Base-by-base conservation (phyloP, 495 filamentous ascomycete species). In the Aspergillus coremiiformis region DNA sequence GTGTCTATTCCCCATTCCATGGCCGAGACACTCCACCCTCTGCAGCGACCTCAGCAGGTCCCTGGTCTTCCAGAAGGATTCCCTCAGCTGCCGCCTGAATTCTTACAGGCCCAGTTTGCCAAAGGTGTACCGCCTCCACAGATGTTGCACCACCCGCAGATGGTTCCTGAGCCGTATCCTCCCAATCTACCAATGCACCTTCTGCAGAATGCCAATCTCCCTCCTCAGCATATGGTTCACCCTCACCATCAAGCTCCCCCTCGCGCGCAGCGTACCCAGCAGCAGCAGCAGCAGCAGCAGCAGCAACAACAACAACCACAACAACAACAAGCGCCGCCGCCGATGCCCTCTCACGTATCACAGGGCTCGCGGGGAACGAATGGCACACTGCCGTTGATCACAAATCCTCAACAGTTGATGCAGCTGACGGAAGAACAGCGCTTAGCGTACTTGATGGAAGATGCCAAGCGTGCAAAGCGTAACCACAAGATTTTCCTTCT, bases 401-500 rank as follows among this genome's bases (percentile, higher is more conserved):
- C 78, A 55, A 83, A 79, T 67, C 85, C 77, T 20, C 78, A 87
- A 46, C 91, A 95, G 59, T 76, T 92, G 21, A 73, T 86, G 50
- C 74, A 87, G 30, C 73, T 95, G 45, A 81, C 84, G n/a, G 85
- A 91, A 53, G 85, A 89, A 39, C 78, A 85, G 44, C 89, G 90
- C 53, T 76, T 83, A 14, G 79, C 83, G 12, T 95, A 87, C 63
- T 66, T 95, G 51, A 80, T 86, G 53, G 93, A 95, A 58, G 93
- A 97, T 64, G 90, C 92, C 9, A 95, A 90, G 69, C 82, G 94
- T 42, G 88, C 94, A 3, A 99, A 99, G 71, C 83, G 93, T 26
- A 97, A 97, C 63, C 92, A 97, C 74, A 99, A 99, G 73, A 99
- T 99, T 48, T 89, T 87, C 60, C 78, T 93, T 21, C 73, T 99